Conservation (phyloP, 192 early-diverging fungal genomes). For the Coemansia sp. region DNA sequence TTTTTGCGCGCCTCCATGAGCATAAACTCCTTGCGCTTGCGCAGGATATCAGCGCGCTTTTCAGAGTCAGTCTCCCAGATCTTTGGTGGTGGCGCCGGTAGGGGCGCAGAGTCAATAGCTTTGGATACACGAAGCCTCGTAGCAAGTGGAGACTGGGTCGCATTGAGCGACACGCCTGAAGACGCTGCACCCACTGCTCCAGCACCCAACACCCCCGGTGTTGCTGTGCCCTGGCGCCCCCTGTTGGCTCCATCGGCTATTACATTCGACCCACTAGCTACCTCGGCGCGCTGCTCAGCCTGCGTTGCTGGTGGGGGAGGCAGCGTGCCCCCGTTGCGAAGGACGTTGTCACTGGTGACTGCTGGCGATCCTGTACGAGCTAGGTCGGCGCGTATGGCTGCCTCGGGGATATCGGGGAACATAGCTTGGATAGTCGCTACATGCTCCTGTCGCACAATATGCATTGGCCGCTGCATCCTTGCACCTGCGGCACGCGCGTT, state of each 20-base stretch:
- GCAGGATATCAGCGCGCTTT: slow-evolving; percentile 37
- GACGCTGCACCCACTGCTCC: slow-evolving; percentile 7
- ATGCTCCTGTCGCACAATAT: slow-evolving; percentile 49
- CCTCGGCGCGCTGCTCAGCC: slow-evolving; percentile 27
- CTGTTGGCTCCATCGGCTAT: not conserved
- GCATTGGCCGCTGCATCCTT: slow-evolving; percentile 28
- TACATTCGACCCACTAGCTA: not conserved
- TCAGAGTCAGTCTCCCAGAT: slow-evolving; percentile 45
- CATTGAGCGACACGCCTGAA: slow-evolving; percentile 34
- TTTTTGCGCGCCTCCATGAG: slow-evolving; percentile 50
- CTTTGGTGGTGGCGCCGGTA: slow-evolving; percentile 40
- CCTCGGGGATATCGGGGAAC: slow-evolving; percentile 80
- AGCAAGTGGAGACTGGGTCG: slow-evolving; percentile 44
- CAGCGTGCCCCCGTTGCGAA: slow-evolving; percentile 60
- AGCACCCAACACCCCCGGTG: not conserved
- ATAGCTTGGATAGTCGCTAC: slow-evolving; percentile 74
- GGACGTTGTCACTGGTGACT: slow-evolving; percentile 77
- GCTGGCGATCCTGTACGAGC: slow-evolving; percentile 82
- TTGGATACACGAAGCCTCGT: slow-evolving; percentile 35
- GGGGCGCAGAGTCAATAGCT: slow-evolving; percentile 15
- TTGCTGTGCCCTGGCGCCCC: slow-evolving; percentile 6
- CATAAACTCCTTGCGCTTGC: slow-evolving; percentile 53
- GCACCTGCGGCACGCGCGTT: slow-evolving; percentile 15
- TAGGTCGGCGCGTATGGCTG: slow-evolving; percentile 74
- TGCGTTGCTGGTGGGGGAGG: slow-evolving; percentile 37